Percentiles rank a stretch among this genome's conserved stretches.
Conservation (phyloP, 1,284 basidiomycete species). For the Puccinia triticina region DNA sequence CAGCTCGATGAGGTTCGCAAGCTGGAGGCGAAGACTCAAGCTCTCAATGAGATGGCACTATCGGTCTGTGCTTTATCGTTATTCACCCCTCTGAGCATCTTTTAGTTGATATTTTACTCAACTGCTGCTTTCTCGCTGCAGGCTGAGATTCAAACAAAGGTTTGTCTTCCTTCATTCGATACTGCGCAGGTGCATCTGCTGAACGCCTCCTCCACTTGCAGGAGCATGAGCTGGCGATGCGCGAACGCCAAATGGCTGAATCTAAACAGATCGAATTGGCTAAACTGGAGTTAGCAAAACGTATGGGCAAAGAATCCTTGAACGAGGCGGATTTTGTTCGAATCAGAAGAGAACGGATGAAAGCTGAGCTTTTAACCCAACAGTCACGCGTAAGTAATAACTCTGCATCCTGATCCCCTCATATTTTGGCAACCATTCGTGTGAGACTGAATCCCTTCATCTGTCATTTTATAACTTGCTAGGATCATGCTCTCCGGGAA, state of each 20-base stretch:
- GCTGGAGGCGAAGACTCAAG: slow-evolving; percentile 48
- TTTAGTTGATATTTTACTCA: not conserved
- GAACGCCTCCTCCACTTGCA: slow-evolving; percentile 1
- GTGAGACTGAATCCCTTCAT: not conserved
- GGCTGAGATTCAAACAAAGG: slow-evolving; percentile 46
- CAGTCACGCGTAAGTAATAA: slow-evolving; percentile 26
- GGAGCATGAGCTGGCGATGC: slow-evolving; percentile 48
- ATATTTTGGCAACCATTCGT: not conserved
- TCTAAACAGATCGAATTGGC: slow-evolving; percentile 45
- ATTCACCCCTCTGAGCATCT: not conserved
- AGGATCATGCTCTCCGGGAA: slow-evolving; percentile 46
- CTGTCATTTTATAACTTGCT: not conserved
- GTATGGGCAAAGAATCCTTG: slow-evolving; percentile 46
- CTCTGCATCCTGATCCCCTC: not conserved
- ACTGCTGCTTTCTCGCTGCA: not conserved
- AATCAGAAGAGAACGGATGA: slow-evolving; percentile 48
- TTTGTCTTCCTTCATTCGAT: not conserved
- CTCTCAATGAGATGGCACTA: slow-evolving; percentile 42
- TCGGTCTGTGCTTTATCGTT: slow-evolving; percentile 18
- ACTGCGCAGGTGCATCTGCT: not conserved
- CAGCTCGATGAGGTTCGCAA: slow-evolving; percentile 45
- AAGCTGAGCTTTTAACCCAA: slow-evolving; percentile 45
- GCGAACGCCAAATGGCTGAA: slow-evolving; percentile 42
- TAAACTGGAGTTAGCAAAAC: slow-evolving; percentile 50
- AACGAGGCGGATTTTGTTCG: slow-evolving; percentile 51